Evolutionary conservation across 1,284 basidiomycete genomes (phyloP).

Genomic region (Megacollybia platyphylla): DNA sequence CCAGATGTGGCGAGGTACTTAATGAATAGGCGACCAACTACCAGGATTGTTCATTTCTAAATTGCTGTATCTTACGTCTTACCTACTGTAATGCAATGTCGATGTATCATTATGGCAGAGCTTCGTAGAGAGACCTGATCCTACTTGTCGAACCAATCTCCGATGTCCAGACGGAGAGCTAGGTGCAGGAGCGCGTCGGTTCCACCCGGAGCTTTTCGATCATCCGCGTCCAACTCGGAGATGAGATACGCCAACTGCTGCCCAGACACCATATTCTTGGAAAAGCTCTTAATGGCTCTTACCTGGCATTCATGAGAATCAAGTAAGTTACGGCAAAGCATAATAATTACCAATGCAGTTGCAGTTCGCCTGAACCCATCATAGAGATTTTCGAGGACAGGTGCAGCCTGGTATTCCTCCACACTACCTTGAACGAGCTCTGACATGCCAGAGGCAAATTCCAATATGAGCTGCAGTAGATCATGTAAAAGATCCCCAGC

Average conservation of each 20-base stretch:
- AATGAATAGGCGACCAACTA: slow-evolving; percentile 12
- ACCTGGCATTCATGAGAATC: slow-evolving; percentile 14
- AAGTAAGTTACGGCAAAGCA: neutral
- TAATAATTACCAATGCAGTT: slow-evolving; percentile 31
- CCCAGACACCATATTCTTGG: slow-evolving; percentile 17
- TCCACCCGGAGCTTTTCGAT: slow-evolving; percentile 23
- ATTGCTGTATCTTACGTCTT: neutral
- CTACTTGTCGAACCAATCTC: slow-evolving; percentile 30
- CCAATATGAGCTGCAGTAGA: slow-evolving; percentile 55
- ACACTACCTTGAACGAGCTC: slow-evolving; percentile 41
- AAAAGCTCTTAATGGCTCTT: slow-evolving; percentile 27
- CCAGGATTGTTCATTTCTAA: neutral
- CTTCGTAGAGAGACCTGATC: slow-evolving; percentile 13
- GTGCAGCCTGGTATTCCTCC: slow-evolving; percentile 48
- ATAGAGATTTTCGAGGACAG: slow-evolving; percentile 39
- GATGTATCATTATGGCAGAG: neutral
- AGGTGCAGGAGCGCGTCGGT: slow-evolving; percentile 34
- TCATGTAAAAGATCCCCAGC: slow-evolving; percentile 56
- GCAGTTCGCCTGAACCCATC: slow-evolving; percentile 44
- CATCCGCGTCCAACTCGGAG: neutral
- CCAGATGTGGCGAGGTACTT: slow-evolving; percentile 33
- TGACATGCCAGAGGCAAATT: slow-evolving; percentile 57
- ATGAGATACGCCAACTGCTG: neutral
- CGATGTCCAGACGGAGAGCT: slow-evolving; percentile 29
- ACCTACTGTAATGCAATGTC: neutral